These are phyloP conservation scores for Raphanus raphanistrum DNA, from an alignment of 345 rosid genomes.

Conservation along the genomic window DNA sequence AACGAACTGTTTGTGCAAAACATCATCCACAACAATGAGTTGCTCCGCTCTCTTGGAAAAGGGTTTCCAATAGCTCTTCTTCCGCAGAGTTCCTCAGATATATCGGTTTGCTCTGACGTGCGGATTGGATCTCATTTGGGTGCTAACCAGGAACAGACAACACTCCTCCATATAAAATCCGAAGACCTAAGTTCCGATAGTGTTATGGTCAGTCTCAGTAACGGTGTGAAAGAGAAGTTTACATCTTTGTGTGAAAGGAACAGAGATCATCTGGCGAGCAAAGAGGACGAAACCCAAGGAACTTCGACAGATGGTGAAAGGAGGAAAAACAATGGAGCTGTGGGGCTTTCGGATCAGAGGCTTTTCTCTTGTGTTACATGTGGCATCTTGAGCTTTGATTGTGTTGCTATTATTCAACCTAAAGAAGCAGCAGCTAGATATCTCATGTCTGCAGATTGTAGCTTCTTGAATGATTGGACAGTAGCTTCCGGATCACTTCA, in stretches of 20 bases:
- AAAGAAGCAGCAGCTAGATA: constrained; percentile 76
- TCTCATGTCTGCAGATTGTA: constrained; percentile 91
- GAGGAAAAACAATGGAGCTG: constrained; percentile 41
- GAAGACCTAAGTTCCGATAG: constrained; percentile 42
- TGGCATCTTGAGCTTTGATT: constrained; percentile 83
- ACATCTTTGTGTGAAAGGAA: constrained; percentile 59
- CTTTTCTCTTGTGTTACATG: constrained; percentile 90
- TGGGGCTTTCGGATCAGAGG: constrained; percentile 77
- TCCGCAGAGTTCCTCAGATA: constrained; percentile 70
- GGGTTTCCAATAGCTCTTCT: constrained; percentile 76
- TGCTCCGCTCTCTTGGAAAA: constrained; percentile 75
- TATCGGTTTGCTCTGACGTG: constrained; percentile 65
- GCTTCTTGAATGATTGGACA: constrained; percentile 85
- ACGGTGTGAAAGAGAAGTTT: constrained; percentile 55
- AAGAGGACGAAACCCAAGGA: constrained; percentile 36
- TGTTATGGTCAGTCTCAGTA: not conserved
- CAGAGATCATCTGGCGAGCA: constrained; percentile 40
- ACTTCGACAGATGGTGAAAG: constrained; percentile 33
- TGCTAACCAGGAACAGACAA: constrained; percentile 41
- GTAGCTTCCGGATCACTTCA: constrained; percentile 41
- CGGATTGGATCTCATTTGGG: constrained; percentile 69
- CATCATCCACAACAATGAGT: constrained; percentile 59
- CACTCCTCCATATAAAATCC: constrained; percentile 39
- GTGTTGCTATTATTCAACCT: constrained; percentile 87
- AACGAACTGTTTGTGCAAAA: constrained; percentile 78